phyloP scores from a whole-genome alignment of 1,139 yeast genomes.

The Kodamaea derodonti region DNA sequence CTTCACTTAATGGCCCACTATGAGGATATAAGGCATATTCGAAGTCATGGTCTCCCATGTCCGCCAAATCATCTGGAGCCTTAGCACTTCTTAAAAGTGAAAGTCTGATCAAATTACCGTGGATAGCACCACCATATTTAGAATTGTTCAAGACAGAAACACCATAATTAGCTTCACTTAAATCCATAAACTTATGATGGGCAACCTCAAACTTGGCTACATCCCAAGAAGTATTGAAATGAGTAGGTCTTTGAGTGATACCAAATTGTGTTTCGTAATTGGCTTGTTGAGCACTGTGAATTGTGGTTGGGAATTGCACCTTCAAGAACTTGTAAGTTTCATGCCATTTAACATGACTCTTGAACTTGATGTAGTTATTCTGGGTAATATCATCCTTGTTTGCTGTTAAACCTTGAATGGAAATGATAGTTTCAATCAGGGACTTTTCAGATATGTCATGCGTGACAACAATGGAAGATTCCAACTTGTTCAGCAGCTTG shows the following conservation, averaged over 20 bases:
- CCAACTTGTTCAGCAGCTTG: slow-evolving; percentile 51
- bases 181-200: slow-evolving; percentile 90
- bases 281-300: slow-evolving; percentile 65
- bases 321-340: slow-evolving; percentile 85
- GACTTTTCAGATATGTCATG: slow-evolving; percentile 57
- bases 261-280: slow-evolving; percentile 94
- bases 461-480: slow-evolving; percentile 58
- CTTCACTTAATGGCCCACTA: slow-evolving; percentile 54
- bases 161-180: slow-evolving; percentile 82
- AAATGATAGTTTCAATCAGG: slow-evolving; percentile 63
- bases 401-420: slow-evolving; percentile 54
- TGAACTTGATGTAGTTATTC: slow-evolving; percentile 47
- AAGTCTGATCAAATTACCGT: slow-evolving; percentile 82
- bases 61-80: slow-evolving; percentile 89
- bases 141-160: slow-evolving; percentile 81
- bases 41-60: slow-evolving; percentile 84
- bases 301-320: slow-evolving; percentile 89
- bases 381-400: slow-evolving; percentile 25
- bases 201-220: slow-evolving; percentile 95
- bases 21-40: slow-evolving; percentile 87
- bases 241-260: slow-evolving; percentile 85
- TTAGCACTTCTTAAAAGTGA: slow-evolving; percentile 82
- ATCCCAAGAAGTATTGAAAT: slow-evolving; percentile 93
- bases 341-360: slow-evolving; percentile 78
- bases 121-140: slow-evolving; percentile 89